These are phyloP conservation scores for Acorus calamus DNA, from an alignment of 106 monocot species.

Conservation along the genomic window DNA sequence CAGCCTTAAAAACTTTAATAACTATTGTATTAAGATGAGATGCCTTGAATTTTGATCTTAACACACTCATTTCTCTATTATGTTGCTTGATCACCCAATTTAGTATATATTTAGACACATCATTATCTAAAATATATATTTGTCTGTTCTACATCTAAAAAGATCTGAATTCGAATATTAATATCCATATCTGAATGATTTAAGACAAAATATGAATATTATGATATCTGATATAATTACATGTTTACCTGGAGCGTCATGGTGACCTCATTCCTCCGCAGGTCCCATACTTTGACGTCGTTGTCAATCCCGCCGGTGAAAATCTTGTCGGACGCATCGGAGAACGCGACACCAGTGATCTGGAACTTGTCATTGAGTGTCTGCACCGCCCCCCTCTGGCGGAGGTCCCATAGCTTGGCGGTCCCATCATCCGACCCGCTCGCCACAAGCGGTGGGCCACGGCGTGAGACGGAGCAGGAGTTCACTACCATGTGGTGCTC, in stretches of 20 bases:
- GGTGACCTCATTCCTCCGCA: slow-evolving; percentile 66
- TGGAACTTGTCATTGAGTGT: slow-evolving; percentile 86
- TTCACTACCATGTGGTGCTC: slow-evolving; percentile 90
- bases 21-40: no score
- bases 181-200: no score
- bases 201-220: no score
- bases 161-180: no score
- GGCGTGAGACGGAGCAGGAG: slow-evolving; percentile 68
- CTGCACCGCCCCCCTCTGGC: slow-evolving; percentile 77
- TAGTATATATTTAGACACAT: no score
- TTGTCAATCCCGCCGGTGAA: slow-evolving; percentile 86
- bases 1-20: no score
- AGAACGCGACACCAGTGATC: slow-evolving; percentile 81
- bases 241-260: slow-evolving; percentile 30
- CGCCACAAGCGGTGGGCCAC: slow-evolving; percentile 76
- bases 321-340: slow-evolving; percentile 88
- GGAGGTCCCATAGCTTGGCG: slow-evolving; percentile 93
- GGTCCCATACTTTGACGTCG: slow-evolving; percentile 93
- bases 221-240: no score
- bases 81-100: no score
- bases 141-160: no score
- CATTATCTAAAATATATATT: no score
- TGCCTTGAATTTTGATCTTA: no score
- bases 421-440: slow-evolving; percentile 98
- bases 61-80: no score